Evolutionary conservation across 2,329 filamentous ascomycete species (phyloP), one percentile per base, ranked within the genome.

Genomic region (Pseudogymnoascus sp.): DNA sequence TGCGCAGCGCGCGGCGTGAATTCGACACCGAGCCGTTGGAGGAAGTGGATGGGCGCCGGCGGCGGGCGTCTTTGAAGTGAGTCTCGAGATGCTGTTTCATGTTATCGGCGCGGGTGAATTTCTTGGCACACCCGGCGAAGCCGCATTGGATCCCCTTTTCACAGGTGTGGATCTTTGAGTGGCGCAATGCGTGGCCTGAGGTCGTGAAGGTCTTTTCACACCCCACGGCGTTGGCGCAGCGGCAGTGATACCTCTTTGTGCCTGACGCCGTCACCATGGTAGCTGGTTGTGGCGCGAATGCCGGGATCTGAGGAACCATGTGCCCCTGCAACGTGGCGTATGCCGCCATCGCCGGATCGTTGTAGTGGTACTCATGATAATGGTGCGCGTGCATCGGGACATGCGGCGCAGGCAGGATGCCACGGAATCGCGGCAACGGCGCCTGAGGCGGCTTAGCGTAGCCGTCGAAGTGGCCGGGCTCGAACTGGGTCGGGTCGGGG

Each of bases 31-130:
- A n/a, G n/a, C n/a, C n/a, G n/a, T n/a, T n/a, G n/a, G n/a, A n/a
- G n/a, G n/a, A n/a, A n/a, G n/a, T n/a, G 3, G 16, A n/a, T 5
- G 23, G 56, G 3, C 56, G 31, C 3, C 31, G 34, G 16, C 31
- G 2, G 77, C 75, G 28, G 81, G 18, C 78, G 66, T 86, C 82
- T 75, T 86, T 87, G 75, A 84, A 88, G 74, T 93, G 89, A 0
- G 89, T 92, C 70, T 90, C 84, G 31, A 90, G 82, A 71, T 93
- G 89, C 76, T 92, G 89, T 80, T 91, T 91, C 89, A 93, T 93
- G 79, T 93, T 93, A 80, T 93, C 89, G 69, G 88, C 87, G 67
- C 89, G 87, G 9, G 88, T 91, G 69, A 93, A 93, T 70, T 88
- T 89, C 77, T 91, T 91, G 74, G 85, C 83, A 78, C 89, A 93